Evolutionary conservation across 2,329 filamentous ascomycete species (phyloP).

Genomic region (Calonectria multiphialidica): DNA sequence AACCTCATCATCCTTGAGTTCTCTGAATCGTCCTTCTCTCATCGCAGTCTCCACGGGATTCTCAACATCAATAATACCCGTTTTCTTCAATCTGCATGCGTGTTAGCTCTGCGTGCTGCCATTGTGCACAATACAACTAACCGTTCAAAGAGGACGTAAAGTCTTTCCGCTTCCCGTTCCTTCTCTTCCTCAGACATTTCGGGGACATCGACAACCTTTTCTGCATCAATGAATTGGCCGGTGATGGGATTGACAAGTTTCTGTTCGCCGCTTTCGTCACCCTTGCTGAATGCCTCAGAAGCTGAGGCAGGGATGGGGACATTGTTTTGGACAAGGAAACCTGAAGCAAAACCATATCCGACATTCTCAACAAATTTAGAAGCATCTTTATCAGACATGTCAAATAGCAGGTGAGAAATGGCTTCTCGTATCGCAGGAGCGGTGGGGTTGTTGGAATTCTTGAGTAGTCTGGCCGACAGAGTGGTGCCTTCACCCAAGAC

Average conservation of each 20-base stretch:
- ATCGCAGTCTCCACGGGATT: slow-evolving; percentile 82
- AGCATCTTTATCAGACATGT: slow-evolving; percentile 85
- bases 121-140: slow-evolving; percentile 48
- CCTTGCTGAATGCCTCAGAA: slow-evolving; percentile 58
- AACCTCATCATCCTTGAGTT: slow-evolving; percentile 69
- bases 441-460: slow-evolving; percentile 79
- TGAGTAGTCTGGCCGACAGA: slow-evolving; percentile 81
- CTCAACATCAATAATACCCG: slow-evolving; percentile 81
- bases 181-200: slow-evolving; percentile 94
- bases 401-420: slow-evolving; percentile 85
- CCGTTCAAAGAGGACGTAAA: slow-evolving; percentile 94
- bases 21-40: slow-evolving; percentile 77
- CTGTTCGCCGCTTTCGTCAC: slow-evolving; percentile 42
- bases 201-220: slow-evolving; percentile 68
- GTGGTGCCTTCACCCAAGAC: slow-evolving; percentile 83
- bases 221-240: slow-evolving; percentile 81
- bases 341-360: slow-evolving; percentile 93
- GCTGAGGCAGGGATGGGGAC: slow-evolving; percentile 80
- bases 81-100: slow-evolving; percentile 70
- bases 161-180: slow-evolving; percentile 87
- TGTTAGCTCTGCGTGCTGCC: slow-evolving; percentile 29
- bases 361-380: slow-evolving; percentile 89
- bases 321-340: slow-evolving; percentile 88
- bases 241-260: slow-evolving; percentile 84
- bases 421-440: slow-evolving; percentile 79